These are phyloP conservation scores for Colletotrichum filicis DNA, from an alignment of 2,329 filamentous ascomycete genomes.

Conservation along the genomic window DNA sequence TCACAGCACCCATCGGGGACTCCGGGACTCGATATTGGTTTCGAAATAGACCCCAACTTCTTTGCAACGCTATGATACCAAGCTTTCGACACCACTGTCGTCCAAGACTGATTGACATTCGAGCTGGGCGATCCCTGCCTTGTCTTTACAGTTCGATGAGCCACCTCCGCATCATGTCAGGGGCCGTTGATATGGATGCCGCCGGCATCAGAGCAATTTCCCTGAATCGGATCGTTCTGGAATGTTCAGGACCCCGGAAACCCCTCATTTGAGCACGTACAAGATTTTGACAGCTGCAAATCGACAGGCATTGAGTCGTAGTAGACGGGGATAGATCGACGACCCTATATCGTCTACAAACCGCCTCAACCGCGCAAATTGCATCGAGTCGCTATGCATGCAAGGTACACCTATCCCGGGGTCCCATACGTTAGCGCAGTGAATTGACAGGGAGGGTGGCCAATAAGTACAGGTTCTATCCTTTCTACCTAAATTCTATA, in stretches of 20 bases:
- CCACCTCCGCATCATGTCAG: background rate
- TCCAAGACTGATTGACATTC: background rate
- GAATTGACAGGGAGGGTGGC: too few species aligned
- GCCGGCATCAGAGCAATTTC: slow-evolving; percentile 2
- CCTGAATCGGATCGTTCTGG: background rate
- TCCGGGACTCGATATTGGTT: slow-evolving; percentile 6
- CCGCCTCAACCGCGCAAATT: background rate
- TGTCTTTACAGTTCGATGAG: background rate
- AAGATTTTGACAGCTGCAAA: background rate
- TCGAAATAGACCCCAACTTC: background rate
- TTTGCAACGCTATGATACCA: background rate
- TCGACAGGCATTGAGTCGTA: background rate
- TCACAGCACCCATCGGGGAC: slow-evolving; percentile 1
- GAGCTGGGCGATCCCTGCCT: background rate
- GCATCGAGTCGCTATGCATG: background rate
- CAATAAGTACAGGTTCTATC: too few species aligned
- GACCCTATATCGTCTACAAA: background rate
- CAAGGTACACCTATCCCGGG: too few species aligned
- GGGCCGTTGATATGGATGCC: background rate
- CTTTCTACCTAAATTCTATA: too few species aligned
- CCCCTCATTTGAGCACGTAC: background rate
- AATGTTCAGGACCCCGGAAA: background rate
- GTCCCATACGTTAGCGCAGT: too few species aligned
- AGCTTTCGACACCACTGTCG: background rate
- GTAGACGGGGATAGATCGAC: background rate